A percentile compares a stretch with the other conserved stretches of the same genome.
Evolutionary conservation across 495 filamentous ascomycete species (phyloP).

Genomic region (Choiromyces venosus): DNA sequence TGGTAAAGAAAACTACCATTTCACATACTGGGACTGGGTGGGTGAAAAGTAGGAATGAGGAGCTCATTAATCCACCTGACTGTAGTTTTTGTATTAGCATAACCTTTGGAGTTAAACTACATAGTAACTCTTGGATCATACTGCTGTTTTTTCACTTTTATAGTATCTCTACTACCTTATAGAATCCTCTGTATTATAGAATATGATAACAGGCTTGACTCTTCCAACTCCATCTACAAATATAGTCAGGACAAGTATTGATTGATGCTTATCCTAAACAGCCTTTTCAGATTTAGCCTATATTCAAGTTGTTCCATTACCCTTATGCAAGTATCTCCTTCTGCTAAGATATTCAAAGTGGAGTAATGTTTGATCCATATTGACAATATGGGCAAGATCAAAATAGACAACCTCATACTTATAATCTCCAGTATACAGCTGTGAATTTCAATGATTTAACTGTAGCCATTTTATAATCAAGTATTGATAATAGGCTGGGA

Average conservation of each 20-base stretch:
- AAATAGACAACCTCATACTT: background rate
- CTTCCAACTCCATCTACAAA: background rate
- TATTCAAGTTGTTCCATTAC: background rate
- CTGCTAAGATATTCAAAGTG: constrained; percentile 10
- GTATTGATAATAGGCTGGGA: background rate
- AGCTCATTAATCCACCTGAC: background rate
- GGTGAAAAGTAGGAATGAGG: background rate
- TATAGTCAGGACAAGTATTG: background rate
- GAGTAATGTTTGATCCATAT: constrained; percentile 4
- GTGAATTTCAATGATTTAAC: background rate
- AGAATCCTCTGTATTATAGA: background rate
- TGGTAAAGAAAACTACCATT: background rate
- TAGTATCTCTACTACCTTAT: background rate
- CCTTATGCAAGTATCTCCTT: background rate
- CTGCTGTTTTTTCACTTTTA: background rate
- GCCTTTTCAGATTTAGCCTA: background rate
- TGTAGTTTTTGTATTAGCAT: background rate
- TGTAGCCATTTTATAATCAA: background rate
- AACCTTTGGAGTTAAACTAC: background rate
- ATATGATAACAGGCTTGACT: constrained; percentile 2
- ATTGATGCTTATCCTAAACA: constrained; percentile 13
- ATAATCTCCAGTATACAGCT: background rate
- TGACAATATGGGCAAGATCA: background rate
- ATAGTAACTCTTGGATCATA: background rate
- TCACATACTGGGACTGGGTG: background rate